These are phyloP conservation scores for Breynia disticha DNA, from an alignment of 441 rosid species.

Conservation along the genomic window DNA sequence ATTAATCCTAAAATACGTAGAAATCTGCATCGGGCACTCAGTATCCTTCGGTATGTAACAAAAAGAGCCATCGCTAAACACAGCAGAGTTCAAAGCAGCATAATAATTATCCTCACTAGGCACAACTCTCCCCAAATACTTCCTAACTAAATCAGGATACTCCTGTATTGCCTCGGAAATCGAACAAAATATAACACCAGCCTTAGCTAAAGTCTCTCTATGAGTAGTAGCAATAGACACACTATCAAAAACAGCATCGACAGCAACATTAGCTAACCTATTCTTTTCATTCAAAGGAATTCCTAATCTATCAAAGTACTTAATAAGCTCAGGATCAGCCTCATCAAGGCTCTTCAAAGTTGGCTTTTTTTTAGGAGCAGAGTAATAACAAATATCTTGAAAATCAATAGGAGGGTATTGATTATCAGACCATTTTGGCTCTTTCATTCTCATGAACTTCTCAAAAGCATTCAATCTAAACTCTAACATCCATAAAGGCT, in stretches of 20 bases:
- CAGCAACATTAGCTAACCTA: conserved; percentile 78
- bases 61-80: conserved; percentile 86
- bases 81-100: conserved; percentile 80
- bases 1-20: conserved; percentile 81
- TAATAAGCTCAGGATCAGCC: conserved; percentile 70
- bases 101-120: conserved; percentile 77
- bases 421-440: conserved; percentile 90
- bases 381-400: conserved; percentile 81
- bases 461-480: conserved; percentile 69
- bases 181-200: conserved; percentile 85
- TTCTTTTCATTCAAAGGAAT: conserved; percentile 71
- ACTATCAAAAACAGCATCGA: conserved; percentile 88
- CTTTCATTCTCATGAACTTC: conserved; percentile 53
- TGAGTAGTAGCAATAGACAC: conserved; percentile 86
- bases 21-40: conserved; percentile 82
- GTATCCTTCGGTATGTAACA: conserved; percentile 78
- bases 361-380: conserved; percentile 84
- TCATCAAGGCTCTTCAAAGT: conserved; percentile 74
- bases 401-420: conserved; percentile 52
- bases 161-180: conserved; percentile 75
- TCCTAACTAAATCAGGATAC: conserved; percentile 65
- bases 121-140: conserved; percentile 82
- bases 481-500: conserved; percentile 89
- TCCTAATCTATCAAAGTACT: conserved; percentile 65
- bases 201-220: conserved; percentile 55